A percentile compares a stretch with the other conserved stretches of the same genome.
Conservation (phyloP, 2,329 filamentous ascomycete genomes). For the Exutisphaerella laricina region DNA sequence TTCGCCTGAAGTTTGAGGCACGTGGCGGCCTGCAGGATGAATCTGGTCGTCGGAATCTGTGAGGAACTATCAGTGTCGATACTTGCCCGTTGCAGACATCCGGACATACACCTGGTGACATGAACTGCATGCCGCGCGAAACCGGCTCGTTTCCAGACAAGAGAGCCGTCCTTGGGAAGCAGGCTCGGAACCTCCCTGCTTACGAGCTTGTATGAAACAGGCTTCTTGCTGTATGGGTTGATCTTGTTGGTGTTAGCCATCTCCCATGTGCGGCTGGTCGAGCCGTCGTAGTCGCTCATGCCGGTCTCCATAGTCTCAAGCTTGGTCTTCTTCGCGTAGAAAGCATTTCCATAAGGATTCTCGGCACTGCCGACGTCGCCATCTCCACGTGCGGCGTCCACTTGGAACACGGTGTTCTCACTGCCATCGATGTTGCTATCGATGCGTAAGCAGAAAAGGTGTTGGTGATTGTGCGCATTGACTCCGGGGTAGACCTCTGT, state of each 20-base stretch:
- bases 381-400: slow-evolving; percentile 65
- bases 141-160: slow-evolving; percentile 85
- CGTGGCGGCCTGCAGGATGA: slow-evolving; percentile 79
- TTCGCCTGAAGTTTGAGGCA: slow-evolving; percentile 79
- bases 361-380: slow-evolving; percentile 72
- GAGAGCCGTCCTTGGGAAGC: slow-evolving; percentile 70
- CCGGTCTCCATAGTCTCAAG: slow-evolving; percentile 64
- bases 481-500: slow-evolving; percentile 87
- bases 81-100: not conserved
- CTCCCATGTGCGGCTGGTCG: slow-evolving; percentile 79
- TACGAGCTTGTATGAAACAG: slow-evolving; percentile 81
- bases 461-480: slow-evolving; percentile 94
- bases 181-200: slow-evolving; percentile 75
- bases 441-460: slow-evolving; percentile 84
- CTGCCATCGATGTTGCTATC: slow-evolving; percentile 83
- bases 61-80: not conserved
- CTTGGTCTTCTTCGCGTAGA: slow-evolving; percentile 78
- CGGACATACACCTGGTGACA: slow-evolving; percentile 73
- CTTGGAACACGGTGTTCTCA: slow-evolving; percentile 78
- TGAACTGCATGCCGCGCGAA: slow-evolving; percentile 84
- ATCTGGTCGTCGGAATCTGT: slow-evolving; percentile 73
- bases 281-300: slow-evolving; percentile 74
- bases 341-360: slow-evolving; percentile 87
- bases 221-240: slow-evolving; percentile 82
- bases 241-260: slow-evolving; percentile 78